Evolutionary conservation across 2,329 filamentous ascomycete genomes (phyloP), one percentile per base, ranked within the genome.

Genomic region (Pseudocercospora vitis): DNA sequence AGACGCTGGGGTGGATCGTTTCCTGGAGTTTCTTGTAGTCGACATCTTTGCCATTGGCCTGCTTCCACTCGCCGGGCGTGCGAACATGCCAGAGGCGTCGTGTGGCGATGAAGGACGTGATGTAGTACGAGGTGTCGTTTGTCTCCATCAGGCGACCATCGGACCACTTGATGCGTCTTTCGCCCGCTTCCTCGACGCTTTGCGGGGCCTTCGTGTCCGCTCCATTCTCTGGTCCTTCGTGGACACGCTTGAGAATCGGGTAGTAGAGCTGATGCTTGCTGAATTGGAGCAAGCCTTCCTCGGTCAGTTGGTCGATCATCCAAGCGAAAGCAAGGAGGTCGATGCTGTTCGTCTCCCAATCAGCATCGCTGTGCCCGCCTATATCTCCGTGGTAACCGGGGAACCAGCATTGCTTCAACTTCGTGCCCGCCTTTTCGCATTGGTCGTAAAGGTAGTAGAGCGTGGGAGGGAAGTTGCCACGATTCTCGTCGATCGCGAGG

Each of bases 351-450:
- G 53, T 58, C 7, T 53, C 55, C 6, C 50, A 57, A 7, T 58
- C 57, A 4, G 61, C 51, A 19, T 63, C 60, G 1, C 76, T 50
- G 29, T 56, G 74, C n/a, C 78, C 78, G 3, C 78, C 78, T 1
- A 79, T 66, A 46, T 80, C 77, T 7, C 74, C 70, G 58, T 81
- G 78, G 33, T 72, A 74, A 4, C 78, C 78, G 0, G 78, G 77
- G 47, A 80, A 80, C 78, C 78, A 81, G 5, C 77, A 75, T 60
- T 80, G 78, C 5, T 71, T 70, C 31, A 80, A 61, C n/a, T 67
- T 61, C 2, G 61, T 63, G n/a, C 55, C 48, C n/a, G 48, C 53
- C 5, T 21, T 21, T 12, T 42, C 31, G 28, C 57, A 61, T 9
- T 48, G 53, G n/a, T 58, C 56, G 16, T 63, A 56, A 18, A 57